These are phyloP conservation scores for Coemansia umbellata DNA, from an alignment of 192 early-diverging fungal species.

Conservation along the genomic window DNA sequence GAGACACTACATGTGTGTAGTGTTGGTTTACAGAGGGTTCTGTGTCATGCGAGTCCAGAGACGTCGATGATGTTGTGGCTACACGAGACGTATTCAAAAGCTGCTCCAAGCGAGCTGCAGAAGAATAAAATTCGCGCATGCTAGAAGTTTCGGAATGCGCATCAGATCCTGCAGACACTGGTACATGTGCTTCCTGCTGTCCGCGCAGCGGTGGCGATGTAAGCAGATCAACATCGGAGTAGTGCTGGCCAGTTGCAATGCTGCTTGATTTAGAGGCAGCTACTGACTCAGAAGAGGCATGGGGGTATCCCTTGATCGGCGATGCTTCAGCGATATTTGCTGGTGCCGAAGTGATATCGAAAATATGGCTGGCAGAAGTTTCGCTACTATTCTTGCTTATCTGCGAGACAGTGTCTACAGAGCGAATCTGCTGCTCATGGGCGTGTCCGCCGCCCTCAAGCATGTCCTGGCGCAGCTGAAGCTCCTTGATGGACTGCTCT, in stretches of 20 bases:
- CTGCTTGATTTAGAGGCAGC: not conserved
- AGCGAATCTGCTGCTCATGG: not conserved
- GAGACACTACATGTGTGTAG: not conserved
- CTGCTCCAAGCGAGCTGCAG: constrained; percentile 39
- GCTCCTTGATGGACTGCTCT: constrained; percentile 35
- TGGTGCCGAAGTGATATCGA: constrained; percentile 16
- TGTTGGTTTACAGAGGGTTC: not conserved
- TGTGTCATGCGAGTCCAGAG: constrained; percentile 2
- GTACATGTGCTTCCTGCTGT: not conserved
- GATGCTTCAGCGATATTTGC: too few relatives aligned
- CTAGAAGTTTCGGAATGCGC: constrained; percentile 28
- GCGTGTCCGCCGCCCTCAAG: constrained; percentile 8
- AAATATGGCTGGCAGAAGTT: too few relatives aligned
- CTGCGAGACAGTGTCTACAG: not conserved
- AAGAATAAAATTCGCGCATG: constrained; percentile 48
- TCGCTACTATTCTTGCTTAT: too few relatives aligned
- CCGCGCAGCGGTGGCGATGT: constrained; percentile 20
- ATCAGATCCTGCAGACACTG: constrained; percentile 3
- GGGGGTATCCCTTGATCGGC: constrained; percentile 27
- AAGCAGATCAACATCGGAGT: constrained; percentile 24
- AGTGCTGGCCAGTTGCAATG: constrained; percentile 2
- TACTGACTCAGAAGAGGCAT: too few relatives aligned
- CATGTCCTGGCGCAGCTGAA: constrained; percentile 40
- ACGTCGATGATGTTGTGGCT: constrained; percentile 3
- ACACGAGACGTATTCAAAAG: constrained; percentile 29